phyloP scores from a whole-genome alignment of 2,329 filamentous ascomycete species.

The Drechslera avenae region DNA sequence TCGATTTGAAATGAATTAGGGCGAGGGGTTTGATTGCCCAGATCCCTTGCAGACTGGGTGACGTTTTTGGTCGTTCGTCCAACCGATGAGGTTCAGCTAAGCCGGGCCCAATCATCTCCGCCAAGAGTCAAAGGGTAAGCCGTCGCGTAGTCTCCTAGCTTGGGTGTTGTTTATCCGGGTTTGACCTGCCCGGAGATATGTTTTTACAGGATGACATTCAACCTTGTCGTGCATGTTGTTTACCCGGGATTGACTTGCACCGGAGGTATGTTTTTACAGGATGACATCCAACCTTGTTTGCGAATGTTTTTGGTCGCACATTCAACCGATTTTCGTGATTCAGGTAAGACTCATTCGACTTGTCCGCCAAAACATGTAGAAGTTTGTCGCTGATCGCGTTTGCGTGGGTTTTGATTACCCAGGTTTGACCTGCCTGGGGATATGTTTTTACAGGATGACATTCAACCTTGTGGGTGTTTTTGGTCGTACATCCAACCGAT shows the following conservation, averaged over 20 bases:
- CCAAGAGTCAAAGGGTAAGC: not conserved
- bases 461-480: not conserved
- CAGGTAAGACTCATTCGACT: not conserved
- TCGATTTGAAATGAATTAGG: not conserved
- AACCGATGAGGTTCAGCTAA: slow-evolving; percentile 1
- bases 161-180: not conserved
- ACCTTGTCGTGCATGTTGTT: slow-evolving; percentile 1
- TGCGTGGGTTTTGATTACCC: not conserved
- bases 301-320: not conserved
- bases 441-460: not conserved
- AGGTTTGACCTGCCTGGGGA: slow-evolving; percentile 7
- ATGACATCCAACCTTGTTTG: not conserved
- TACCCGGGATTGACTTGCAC: not conserved
- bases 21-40: slow-evolving; percentile 1
- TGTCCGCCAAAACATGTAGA: not conserved
- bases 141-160: not conserved
- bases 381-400: not conserved
- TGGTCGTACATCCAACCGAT: not conserved
- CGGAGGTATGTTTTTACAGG: not conserved
- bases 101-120: not conserved
- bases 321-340: not conserved
- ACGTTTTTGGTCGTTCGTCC: slow-evolving; percentile 1
- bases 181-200: slow-evolving; percentile 1
- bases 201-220: not conserved
- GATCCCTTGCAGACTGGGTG: slow-evolving; percentile 1